Base-by-base conservation (phyloP, 139 green algal genomes). In the Volvox africanus region DNA sequence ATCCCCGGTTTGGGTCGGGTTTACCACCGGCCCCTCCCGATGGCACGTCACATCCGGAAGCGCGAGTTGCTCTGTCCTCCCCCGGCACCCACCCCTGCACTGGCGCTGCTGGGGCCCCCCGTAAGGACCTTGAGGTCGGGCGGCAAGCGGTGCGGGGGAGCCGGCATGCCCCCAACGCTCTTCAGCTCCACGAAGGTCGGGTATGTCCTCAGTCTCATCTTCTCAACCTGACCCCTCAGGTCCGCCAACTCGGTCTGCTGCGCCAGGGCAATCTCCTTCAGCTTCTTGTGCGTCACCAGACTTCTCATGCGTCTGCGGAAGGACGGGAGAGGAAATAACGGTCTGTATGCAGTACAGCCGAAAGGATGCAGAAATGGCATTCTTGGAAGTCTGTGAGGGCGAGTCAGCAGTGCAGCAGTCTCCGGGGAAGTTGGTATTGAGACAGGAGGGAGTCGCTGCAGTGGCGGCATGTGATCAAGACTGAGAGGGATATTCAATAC, bases 251-350 rank as follows among this genome's bases (percentile, higher is more conserved):
- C 93, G 18, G 92, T 88, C 36, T 83, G 80, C 91, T 97, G 95
- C 37, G 93, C 89, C 35, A 89, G 61, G 26, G 94, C 92, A 73
- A 97, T 96, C 88, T 97, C 94, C 88, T 93, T 93, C 5, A 97
- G 91, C 92, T 94, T 95, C 89, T 94, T 93, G 36, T 96, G 89
- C 2, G 95, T 96, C 35, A 96, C 94, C 83, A 97, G 62, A 35
- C 75, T 93, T 62, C 92, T 82, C 93, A 96, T 95, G 36, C 90
- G 89, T 65, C 91, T 94, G 71, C 14, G 71, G 71, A 30, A 30
- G 71, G 71, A 30, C 35, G 71, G 71, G 71, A 21, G 20, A 79
- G 28, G 71, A 30, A 32, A 9, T 16, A 30, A 30, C 2, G 67
- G 67, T 32, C 22, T 3, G 11, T 6, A 75, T 26, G 9, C 22